Percentiles rank a stretch among this genome's conserved stretches.
These are phyloP conservation scores for Ophiognomonia clavigignenti-juglandacearum DNA, from an alignment of 2,329 filamentous ascomycete genomes.

Conservation along the genomic window DNA sequence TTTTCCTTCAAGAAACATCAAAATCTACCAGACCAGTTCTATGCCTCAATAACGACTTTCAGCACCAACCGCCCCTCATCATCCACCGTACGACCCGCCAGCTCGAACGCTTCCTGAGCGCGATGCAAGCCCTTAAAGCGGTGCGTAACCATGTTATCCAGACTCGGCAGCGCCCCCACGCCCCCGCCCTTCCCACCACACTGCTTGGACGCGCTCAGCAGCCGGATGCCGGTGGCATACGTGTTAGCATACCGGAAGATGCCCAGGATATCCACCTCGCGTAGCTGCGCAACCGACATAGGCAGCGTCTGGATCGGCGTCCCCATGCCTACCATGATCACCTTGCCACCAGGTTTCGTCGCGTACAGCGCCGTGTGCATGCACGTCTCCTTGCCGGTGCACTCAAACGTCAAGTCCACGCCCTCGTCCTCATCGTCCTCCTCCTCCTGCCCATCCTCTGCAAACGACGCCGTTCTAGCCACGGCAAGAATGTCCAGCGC, in stretches of 20 bases:
- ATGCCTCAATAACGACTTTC: slow-evolving; percentile 64
- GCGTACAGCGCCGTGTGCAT: slow-evolving; percentile 73
- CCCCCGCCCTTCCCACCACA: slow-evolving; percentile 18
- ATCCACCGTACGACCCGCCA: slow-evolving; percentile 65
- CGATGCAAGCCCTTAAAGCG: slow-evolving; percentile 60
- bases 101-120: slow-evolving; percentile 61
- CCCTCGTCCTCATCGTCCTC: slow-evolving; percentile 45
- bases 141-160: slow-evolving; percentile 71
- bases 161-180: slow-evolving; percentile 60
- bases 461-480: slow-evolving; percentile 25
- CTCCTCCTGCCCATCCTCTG: slow-evolving; percentile 13
- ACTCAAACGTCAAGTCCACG: slow-evolving; percentile 69
- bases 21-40: too few species aligned
- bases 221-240: slow-evolving; percentile 64
- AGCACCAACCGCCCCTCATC: slow-evolving; percentile 64
- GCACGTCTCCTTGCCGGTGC: slow-evolving; percentile 70
- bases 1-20: too few species aligned
- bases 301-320: slow-evolving; percentile 71
- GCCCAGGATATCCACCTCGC: slow-evolving; percentile 74
- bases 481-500: slow-evolving; percentile 45
- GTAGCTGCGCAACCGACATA: slow-evolving; percentile 65
- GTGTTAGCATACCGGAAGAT: slow-evolving; percentile 76
- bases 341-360: slow-evolving; percentile 63
- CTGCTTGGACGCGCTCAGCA: slow-evolving; percentile 45
- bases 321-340: slow-evolving; percentile 77